Percentiles rank a stretch among this genome's conserved stretches.
phyloP scores from a whole-genome alignment of 2,329 filamentous ascomycete species.

The Rutstroemia sp. region DNA sequence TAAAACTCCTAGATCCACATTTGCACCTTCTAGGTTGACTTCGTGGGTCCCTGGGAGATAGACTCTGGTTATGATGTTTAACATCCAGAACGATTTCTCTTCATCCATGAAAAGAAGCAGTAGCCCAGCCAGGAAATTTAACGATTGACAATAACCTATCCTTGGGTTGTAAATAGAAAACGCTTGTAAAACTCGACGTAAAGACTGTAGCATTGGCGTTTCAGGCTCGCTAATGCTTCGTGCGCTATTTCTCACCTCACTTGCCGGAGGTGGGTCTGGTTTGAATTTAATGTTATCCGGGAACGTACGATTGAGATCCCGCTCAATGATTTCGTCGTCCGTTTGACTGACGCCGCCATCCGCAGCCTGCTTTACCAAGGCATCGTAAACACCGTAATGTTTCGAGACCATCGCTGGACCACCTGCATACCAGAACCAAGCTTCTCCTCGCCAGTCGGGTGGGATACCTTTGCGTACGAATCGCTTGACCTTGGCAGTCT shows the following conservation, averaged over 20 bases:
- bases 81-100: slow-evolving; percentile 85
- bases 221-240: slow-evolving; percentile 37
- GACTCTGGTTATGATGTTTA: slow-evolving; percentile 83
- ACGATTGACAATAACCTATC: slow-evolving; percentile 91
- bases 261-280: slow-evolving; percentile 37
- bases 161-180: slow-evolving; percentile 86
- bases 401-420: slow-evolving; percentile 73
- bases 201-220: slow-evolving; percentile 69
- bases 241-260: slow-evolving; percentile 28
- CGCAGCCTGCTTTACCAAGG: slow-evolving; percentile 56
- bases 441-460: slow-evolving; percentile 86
- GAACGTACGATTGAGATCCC: slow-evolving; percentile 88
- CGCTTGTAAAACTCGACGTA: slow-evolving; percentile 79
- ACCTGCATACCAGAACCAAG: slow-evolving; percentile 95
- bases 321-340: slow-evolving; percentile 85
- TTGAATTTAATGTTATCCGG: slow-evolving; percentile 92
- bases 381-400: slow-evolving; percentile 69
- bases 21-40: slow-evolving; percentile 81
- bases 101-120: slow-evolving; percentile 83
- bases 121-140: slow-evolving; percentile 90
- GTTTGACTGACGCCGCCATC: slow-evolving; percentile 55
- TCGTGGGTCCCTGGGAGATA: slow-evolving; percentile 91
- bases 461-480: slow-evolving; percentile 92
- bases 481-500: slow-evolving; percentile 75
- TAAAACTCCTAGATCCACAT: slow-evolving; percentile 87